These are phyloP conservation scores for Aureobasidium leucospermi DNA, from an alignment of 2,329 filamentous ascomycete species.

Conservation along the genomic window DNA sequence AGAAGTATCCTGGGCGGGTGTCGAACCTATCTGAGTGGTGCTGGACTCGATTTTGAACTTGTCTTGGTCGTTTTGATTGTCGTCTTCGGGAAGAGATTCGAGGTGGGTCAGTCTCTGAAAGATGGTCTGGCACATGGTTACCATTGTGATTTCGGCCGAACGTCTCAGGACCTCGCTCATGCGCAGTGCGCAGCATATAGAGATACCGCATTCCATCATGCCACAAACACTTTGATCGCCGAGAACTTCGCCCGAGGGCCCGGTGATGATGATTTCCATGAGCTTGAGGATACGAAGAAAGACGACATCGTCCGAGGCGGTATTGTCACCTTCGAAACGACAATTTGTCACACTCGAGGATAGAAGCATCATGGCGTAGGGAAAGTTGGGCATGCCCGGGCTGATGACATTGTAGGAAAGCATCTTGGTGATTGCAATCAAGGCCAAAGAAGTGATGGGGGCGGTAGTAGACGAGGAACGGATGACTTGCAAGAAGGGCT, in stretches of 20 bases:
- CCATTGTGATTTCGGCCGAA: conserved; percentile 94
- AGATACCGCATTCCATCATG: conserved; percentile 97
- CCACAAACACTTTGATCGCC: conserved; percentile 97
- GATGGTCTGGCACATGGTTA: conserved; percentile 98
- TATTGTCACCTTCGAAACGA: conserved; percentile 93
- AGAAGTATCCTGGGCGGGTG: conserved; percentile 6
- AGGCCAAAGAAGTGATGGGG: conserved; percentile 87
- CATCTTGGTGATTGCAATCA: conserved; percentile 93
- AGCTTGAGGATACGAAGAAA: conserved; percentile 88
- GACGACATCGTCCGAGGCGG: conserved; percentile 90
- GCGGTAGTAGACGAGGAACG: conserved; percentile 93
- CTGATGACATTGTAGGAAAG: conserved; percentile 90
- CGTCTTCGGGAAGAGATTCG: conserved; percentile 49
- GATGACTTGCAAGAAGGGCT: conserved; percentile 94
- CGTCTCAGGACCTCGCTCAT: conserved; percentile 84
- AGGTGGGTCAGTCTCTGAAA: conserved; percentile 88
- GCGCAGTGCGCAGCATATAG: conserved; percentile 90
- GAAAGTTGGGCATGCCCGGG: conserved; percentile 74
- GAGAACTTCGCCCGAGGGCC: conserved; percentile 84
- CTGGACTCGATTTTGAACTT: conserved; percentile 76
- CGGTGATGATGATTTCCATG: conserved; percentile 97
- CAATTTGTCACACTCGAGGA: conserved; percentile 96
- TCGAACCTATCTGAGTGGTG: conserved; percentile 13
- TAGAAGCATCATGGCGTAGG: conserved; percentile 86
- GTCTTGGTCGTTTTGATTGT: conserved; percentile 59